A percentile compares a stretch with the other conserved stretches of the same genome.
Evolutionary conservation across 495 filamentous ascomycete species (phyloP).

Genomic region (Hypoxylon trugodes): DNA sequence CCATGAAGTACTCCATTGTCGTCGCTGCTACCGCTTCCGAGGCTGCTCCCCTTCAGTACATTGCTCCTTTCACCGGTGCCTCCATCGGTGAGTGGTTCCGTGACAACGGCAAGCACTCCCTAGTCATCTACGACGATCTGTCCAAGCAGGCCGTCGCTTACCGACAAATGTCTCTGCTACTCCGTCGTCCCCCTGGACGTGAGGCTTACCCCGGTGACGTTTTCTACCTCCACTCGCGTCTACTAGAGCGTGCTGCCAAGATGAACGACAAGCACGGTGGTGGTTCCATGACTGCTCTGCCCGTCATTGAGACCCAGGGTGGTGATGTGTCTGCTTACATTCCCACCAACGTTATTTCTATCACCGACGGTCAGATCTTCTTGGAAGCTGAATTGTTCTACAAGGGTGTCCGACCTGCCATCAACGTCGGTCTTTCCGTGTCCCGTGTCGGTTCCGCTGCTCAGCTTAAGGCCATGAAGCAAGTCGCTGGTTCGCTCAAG

Average conservation of each 20-base stretch:
- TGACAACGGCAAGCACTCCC: conserved; percentile 90
- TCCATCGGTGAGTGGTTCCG: conserved; percentile 89
- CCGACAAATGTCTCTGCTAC: conserved; percentile 99
- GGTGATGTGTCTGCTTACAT: conserved; percentile 99
- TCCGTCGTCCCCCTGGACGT: conserved; percentile 98
- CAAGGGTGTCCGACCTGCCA: conserved; percentile 99
- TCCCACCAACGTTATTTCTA: conserved; percentile 99
- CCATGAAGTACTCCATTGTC: conserved; percentile 97
- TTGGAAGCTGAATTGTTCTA: conserved; percentile 99
- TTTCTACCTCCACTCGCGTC: conserved; percentile 99
- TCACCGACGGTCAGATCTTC: conserved; percentile 99
- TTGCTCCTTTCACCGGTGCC: conserved; percentile 87
- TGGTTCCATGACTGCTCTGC: conserved; percentile 96
- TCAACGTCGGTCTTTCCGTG: conserved; percentile 99
- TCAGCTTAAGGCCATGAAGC: conserved; percentile 99
- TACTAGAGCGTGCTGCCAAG: conserved; percentile 99
- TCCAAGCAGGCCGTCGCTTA: conserved; percentile 99
- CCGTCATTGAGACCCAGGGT: conserved; percentile 99
- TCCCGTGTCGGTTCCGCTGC: conserved; percentile 99
- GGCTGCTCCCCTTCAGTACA: conserved; percentile 92
- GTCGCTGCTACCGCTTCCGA: conserved; percentile 98
- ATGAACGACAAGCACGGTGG: conserved; percentile 96
- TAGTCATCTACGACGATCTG: conserved; percentile 95
- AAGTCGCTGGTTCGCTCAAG: conserved; percentile 99
- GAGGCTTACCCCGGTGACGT: conserved; percentile 99